Evolutionary conservation across 257 asterid genomes (phyloP).

Genomic region (Solanum chaucha): DNA sequence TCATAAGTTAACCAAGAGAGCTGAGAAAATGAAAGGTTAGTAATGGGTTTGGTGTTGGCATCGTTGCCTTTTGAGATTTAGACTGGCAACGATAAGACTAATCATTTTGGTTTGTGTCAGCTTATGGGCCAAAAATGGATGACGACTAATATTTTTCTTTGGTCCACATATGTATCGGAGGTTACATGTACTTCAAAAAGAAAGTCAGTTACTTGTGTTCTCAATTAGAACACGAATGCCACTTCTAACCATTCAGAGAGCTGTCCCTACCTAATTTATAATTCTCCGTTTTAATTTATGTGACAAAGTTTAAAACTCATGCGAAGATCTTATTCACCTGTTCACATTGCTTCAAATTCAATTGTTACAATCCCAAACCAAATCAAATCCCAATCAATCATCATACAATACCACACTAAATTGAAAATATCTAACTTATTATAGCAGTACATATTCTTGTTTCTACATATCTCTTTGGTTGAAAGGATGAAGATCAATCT

Average conservation of each 20-base stretch:
- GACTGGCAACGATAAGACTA: neutral
- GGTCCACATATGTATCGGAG: neutral
- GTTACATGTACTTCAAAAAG: neutral
- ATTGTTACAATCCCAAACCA: neutral
- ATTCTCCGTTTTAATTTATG: neutral
- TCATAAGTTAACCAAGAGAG: neutral
- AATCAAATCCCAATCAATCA: neutral
- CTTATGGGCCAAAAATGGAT: neutral
- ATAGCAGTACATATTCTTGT: neutral
- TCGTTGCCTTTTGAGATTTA: neutral
- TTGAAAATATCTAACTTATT: neutral
- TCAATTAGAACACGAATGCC: slow-evolving; percentile 6
- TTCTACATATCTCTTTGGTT: neutral
- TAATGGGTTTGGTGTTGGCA: neutral
- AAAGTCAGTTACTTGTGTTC: neutral
- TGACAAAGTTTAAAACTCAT: neutral
- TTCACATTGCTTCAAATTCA: neutral
- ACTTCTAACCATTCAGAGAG: neutral
- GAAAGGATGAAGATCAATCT: slow-evolving; percentile 7
- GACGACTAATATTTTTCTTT: neutral
- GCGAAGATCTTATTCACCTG: neutral
- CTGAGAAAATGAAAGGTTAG: neutral
- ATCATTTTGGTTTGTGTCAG: neutral
- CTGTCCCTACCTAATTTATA: neutral
- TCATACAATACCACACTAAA: neutral